Base-by-base conservation (phyloP, 2,329 filamentous ascomycete species). In the Harringtonia aguacate region DNA sequence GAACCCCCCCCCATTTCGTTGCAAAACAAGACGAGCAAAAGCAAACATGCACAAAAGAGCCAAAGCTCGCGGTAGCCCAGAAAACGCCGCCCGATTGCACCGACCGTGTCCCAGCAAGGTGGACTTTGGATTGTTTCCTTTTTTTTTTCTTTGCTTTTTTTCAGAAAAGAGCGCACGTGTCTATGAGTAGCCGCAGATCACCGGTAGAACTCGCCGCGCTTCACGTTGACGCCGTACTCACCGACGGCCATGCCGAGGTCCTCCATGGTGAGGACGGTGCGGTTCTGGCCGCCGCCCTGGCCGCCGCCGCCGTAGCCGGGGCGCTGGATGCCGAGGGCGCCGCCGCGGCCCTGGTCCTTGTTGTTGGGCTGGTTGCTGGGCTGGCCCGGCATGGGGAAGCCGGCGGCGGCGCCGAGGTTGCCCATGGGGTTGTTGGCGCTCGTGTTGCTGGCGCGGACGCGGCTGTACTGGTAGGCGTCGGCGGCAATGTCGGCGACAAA, bases 401-500 rank as follows among this genome's bases (percentile, higher is more conserved):
- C 83, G 0, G 80, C 82, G 2, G 79, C 81, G 1, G 82, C 85
- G 46, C 84, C 86, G 15, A 94, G 72, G 55, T 84, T 87, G 48
- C 86, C 86, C 79, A 95, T 89, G 1, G 87, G 85, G 63, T 95
- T 95, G 61, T 89, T 94, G 50, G 85, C 89, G 22, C 75, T 80
- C 28, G 36, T 36, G 59, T 92, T 94, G 20, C 86, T 90, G n/a
- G 86, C 86, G 34, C 92, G 83, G 57, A 98, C 97, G 43, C 90
- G 86, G 48, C 84, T 88, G 72, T 95, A 97, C 65, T 98, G 92
- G 63, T 98, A 98, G 3, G 92, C 88, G 62, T 98, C 92, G 46
- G 92, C 89, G 2, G 92, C 92, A 52, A 98, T 87, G 62, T 98
- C 92, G 47, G 92, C 89, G 56, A 98, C 86, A 71, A 98, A 98